phyloP scores from a whole-genome alignment of 257 asterid species.

The Lavandula angustifolia region DNA sequence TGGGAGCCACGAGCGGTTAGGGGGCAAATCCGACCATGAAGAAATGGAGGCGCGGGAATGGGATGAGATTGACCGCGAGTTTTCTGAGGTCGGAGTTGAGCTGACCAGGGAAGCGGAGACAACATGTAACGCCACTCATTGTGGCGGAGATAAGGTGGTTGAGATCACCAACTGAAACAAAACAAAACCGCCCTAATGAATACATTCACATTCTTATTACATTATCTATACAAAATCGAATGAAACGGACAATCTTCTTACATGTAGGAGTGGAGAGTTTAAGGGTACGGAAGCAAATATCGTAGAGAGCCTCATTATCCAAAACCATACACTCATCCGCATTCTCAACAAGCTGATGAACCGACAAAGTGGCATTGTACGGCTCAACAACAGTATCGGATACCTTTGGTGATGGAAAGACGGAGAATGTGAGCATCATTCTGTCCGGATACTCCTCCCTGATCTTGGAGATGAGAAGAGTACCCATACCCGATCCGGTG shows the following conservation, averaged over 20 bases:
- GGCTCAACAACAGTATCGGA: slow-evolving; percentile 59
- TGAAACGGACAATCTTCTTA: slow-evolving; percentile 19
- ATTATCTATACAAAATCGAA: background rate
- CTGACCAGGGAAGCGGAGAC: slow-evolving; percentile 51
- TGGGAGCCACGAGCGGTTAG: slow-evolving; percentile 47
- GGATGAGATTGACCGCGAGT: slow-evolving; percentile 47
- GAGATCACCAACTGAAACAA: slow-evolving; percentile 45
- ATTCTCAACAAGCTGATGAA: slow-evolving; percentile 55
- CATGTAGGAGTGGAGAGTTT: slow-evolving; percentile 52
- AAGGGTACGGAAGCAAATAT: slow-evolving; percentile 51
- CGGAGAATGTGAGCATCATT: slow-evolving; percentile 53
- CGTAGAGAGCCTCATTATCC: slow-evolving; percentile 56
- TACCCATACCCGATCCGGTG: slow-evolving; percentile 56
- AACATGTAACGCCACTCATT: slow-evolving; percentile 51
- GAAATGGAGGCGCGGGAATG: slow-evolving; percentile 47
- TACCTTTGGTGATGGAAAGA: slow-evolving; percentile 52
- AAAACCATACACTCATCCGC: slow-evolving; percentile 60
- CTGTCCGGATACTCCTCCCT: slow-evolving; percentile 57
- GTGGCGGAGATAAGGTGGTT: slow-evolving; percentile 50
- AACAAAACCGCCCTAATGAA: slow-evolving; percentile 4
- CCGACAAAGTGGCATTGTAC: slow-evolving; percentile 52
- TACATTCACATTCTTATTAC: background rate
- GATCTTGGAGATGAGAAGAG: slow-evolving; percentile 54
- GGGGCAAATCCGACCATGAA: slow-evolving; percentile 48
- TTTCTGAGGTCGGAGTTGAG: slow-evolving; percentile 48